phyloP scores from a whole-genome alignment of 441 rosid genomes.

The Bocquillonia castaneifolia region DNA sequence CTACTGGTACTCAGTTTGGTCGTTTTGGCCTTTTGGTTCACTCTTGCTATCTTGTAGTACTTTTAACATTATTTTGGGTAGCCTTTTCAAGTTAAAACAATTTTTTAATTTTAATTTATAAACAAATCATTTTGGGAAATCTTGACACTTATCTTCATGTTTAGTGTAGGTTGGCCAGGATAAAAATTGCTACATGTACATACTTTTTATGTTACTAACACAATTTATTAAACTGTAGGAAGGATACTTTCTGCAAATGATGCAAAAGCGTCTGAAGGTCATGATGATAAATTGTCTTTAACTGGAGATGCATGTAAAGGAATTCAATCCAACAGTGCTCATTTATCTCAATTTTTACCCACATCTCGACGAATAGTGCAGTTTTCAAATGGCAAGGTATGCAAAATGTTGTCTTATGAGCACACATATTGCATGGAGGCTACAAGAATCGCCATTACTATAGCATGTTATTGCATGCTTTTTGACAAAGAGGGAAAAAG shows the following conservation, averaged over 20 bases:
- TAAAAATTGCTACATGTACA: neutral
- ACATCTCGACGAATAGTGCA: conserved; percentile 93
- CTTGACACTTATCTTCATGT: neutral
- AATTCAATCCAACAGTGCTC: conserved; percentile 34
- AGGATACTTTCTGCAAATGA: conserved; percentile 72
- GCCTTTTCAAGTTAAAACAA: neutral
- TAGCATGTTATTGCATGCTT: neutral
- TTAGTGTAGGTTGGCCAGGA: neutral
- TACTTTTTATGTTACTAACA: neutral
- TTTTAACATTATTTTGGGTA: neutral
- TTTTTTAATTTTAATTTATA: neutral
- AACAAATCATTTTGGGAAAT: neutral
- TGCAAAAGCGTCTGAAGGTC: conserved; percentile 31
- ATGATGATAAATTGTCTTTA: conserved; percentile 31
- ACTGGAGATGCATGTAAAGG: conserved; percentile 21
- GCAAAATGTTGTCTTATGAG: neutral
- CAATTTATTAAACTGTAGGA: conserved; percentile 37
- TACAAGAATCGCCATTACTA: neutral
- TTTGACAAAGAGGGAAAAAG: neutral
- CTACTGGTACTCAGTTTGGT: neutral
- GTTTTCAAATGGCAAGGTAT: conserved; percentile 89
- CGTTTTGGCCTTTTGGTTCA: neutral
- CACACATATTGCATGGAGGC: neutral
- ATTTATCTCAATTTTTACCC: conserved; percentile 76
- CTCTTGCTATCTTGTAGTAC: neutral